Evolutionary conservation across 2,329 filamentous ascomycete genomes (phyloP), one percentile per base, ranked within the genome.

Genomic region (Hypoxylon sp.): DNA sequence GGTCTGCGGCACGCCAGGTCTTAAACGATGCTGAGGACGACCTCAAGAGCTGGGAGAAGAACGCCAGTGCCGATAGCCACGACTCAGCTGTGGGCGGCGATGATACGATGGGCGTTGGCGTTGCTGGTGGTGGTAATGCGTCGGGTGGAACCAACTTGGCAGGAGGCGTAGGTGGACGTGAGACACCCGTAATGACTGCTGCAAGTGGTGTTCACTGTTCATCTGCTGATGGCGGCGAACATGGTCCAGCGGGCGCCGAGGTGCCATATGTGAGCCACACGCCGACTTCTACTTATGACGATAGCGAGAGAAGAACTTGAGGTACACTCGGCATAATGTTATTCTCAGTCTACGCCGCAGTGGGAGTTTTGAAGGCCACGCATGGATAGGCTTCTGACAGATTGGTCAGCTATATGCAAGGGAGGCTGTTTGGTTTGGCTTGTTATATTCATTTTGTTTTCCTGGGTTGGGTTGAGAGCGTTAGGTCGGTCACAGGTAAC

Each of bases 1-100:
- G 81, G 7, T 82, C 86, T 11, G 88, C 91, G 69, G 93, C 93
- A 1, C 89, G 93, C 56, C 91, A 96, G 77, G 88, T 98, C 47
- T 87, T 99, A 25, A 96, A 96, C 74, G 94, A 97, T 68, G 94
- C 94, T 43, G 96, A 99, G 79, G 90, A 93, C 57, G 93, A 97
- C 72, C 87, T 99, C 66, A 88, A 90, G 58, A 86, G 88, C 41
- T 98, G 95, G 93, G 82, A 81, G 59, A 81, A 82, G 3, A 81
- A 84, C 54, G 66, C 71, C 6, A 81, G 84, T 55, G 65, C 71
- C 6, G 81, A 83, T 16, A 70, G 76, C 16, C 48, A 51, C 21
- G 48, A 61, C 46, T 58, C 61, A 23, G 34, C 58, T 2, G 23
- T 41, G 1, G 66, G 30, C 14, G 63, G 23, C 16, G 30, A 70